phyloP scores from a whole-genome alignment of 768 basidiomycete species.

The Termitomyces heimii region DNA sequence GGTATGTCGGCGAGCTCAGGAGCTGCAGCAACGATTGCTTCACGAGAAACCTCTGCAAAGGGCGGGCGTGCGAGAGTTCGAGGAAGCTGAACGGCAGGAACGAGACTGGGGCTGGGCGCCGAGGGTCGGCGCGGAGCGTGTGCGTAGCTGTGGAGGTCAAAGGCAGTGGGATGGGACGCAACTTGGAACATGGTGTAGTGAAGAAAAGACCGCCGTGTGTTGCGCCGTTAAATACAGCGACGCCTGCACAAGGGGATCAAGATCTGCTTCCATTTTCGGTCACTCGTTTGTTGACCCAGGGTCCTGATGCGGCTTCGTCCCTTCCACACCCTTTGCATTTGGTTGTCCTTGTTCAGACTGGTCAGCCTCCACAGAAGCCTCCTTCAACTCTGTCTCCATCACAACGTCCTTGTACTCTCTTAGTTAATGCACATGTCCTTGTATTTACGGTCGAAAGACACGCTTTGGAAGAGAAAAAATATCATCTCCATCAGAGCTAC shows the following conservation, averaged over 20 bases:
- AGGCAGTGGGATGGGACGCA: slow-evolving; percentile 35
- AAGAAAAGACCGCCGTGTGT: neutral
- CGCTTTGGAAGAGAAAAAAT: neutral
- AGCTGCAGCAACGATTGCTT: slow-evolving; percentile 58
- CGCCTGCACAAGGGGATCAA: slow-evolving; percentile 24
- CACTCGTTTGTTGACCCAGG: slow-evolving; percentile 32
- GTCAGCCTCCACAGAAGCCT: slow-evolving; percentile 2
- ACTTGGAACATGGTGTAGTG: slow-evolving; percentile 39
- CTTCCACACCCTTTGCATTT: slow-evolving; percentile 18
- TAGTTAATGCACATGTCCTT: neutral
- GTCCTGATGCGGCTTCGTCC: slow-evolving; percentile 7
- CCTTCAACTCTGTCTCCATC: slow-evolving; percentile 18
- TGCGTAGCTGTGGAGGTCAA: slow-evolving; percentile 29
- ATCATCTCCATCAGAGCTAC: slow-evolving; percentile 6
- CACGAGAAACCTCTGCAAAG: slow-evolving; percentile 49
- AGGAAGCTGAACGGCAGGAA: slow-evolving; percentile 56
- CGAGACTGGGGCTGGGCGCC: slow-evolving; percentile 12
- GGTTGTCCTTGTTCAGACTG: slow-evolving; percentile 22
- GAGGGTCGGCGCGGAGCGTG: slow-evolving; percentile 24
- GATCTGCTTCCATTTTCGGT: slow-evolving; percentile 29
- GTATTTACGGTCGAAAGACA: neutral
- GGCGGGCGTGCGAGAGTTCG: slow-evolving; percentile 61
- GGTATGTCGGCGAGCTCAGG: slow-evolving; percentile 62
- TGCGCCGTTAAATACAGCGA: slow-evolving; percentile 23
- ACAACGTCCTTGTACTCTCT: slow-evolving; percentile 21